A percentile compares a stretch with the other conserved stretches of the same genome.
These are phyloP conservation scores for Guadua angustifolia DNA, from an alignment of 176 grass and related monocot species.

Conservation along the genomic window DNA sequence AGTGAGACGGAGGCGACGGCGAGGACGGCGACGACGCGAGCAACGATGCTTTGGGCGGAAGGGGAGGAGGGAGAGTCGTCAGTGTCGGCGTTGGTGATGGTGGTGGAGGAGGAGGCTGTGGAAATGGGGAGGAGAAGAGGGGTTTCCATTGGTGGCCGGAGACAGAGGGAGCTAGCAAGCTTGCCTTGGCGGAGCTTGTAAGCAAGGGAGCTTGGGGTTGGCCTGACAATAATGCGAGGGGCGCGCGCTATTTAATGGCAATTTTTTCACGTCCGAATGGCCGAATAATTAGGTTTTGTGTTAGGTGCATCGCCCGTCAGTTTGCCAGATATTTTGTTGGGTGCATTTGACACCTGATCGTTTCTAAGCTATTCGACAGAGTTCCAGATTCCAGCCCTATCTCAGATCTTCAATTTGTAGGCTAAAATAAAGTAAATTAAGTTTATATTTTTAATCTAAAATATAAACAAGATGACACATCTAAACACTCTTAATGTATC, in stretches of 20 bases:
- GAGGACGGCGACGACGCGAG: constrained; percentile 48
- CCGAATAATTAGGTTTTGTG: neutral
- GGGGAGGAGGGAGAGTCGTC: neutral
- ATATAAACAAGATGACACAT: too few species aligned
- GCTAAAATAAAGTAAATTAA: too few species aligned
- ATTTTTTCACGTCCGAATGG: neutral
- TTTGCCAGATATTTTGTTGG: constrained; percentile 10
- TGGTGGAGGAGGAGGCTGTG: constrained; percentile 13
- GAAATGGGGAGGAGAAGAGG: constrained; percentile 56
- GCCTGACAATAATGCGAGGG: constrained; percentile 40
- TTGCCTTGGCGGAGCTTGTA: neutral
- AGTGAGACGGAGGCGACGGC: constrained; percentile 54
- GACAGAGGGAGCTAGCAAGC: neutral
- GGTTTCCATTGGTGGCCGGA: constrained; percentile 54
- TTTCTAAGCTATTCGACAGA: too few species aligned
- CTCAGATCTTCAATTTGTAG: too few species aligned
- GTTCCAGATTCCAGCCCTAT: too few species aligned
- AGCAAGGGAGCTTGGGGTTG: neutral
- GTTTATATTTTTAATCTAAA: too few species aligned
- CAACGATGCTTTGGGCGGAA: constrained; percentile 39
- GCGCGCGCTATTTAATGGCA: constrained; percentile 42
- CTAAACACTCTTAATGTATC: too few species aligned
- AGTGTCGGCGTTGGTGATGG: neutral
- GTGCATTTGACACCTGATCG: too few species aligned
- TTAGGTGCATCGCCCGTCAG: neutral